Base-by-base conservation (phyloP, 345 rosid genomes). In the Euphorbia lathyris region DNA sequence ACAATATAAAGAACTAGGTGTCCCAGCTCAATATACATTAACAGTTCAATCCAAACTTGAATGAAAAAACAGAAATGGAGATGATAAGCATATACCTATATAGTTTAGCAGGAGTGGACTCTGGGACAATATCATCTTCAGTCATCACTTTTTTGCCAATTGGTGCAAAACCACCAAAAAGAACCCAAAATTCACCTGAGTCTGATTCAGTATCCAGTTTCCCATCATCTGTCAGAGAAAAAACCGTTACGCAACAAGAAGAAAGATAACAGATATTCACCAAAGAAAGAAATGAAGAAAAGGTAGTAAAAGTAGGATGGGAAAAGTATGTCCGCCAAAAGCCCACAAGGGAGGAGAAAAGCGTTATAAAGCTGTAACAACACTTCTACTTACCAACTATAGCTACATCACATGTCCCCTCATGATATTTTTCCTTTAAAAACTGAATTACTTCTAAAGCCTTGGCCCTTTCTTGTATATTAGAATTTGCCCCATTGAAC, bases 381-480 rank as follows among this genome's bases (percentile, higher is more conserved):
- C 25, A 48, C 50, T 48, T 65, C 60, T 58, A 51, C 91, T 79
- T 83, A 92, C 97, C 97, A 69, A 92, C 89, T 75, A 92, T 86
- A 61, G 96, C 97, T 77, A 92, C 89, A 45, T 84, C 89, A 69
- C 89, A 85, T 16, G 65, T 83, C 78, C 97, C 97, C 23, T 86
- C 93, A 62, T 92, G 97, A 85, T 86, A 86, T 80, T 84, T 89
- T 74, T 92, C 97, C 83, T 92, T 92, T 76, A 92, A 82, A 84
- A 84, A 92, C 78, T 92, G 97, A 86, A 92, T 85, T 42, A 93
- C 96, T 86, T 84, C 97, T 82, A 90, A 85, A 53, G 99, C 96
- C 83, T 96, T 96, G 47, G 93, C 99, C 72, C 99, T 87, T 80
- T 96, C 99, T 76, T 96, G 99, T 75, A 96, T 92, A 79, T 88